phyloP scores from a whole-genome alignment of 2,329 filamentous ascomycete species.

The Aspergillus pseudotamarii region DNA sequence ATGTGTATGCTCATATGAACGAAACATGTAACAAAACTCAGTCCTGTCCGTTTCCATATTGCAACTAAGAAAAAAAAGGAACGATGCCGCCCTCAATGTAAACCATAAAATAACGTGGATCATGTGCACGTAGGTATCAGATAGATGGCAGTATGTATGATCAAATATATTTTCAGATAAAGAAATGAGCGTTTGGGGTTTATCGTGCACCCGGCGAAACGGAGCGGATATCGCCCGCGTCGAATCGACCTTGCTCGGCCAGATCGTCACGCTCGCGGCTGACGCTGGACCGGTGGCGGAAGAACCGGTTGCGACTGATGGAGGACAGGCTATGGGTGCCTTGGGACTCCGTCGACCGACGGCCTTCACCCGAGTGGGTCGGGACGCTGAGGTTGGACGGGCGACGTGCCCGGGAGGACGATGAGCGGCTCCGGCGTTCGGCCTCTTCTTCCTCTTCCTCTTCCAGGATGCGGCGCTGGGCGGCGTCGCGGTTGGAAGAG shows the following conservation, averaged over 20 bases:
- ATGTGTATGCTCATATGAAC: not conserved
- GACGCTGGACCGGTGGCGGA: conserved; percentile 50
- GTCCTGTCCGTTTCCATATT: not conserved
- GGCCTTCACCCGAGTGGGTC: conserved; percentile 21
- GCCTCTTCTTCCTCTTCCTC: conserved; percentile 38
- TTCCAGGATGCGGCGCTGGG: conserved; percentile 43
- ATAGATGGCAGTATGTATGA: conserved; percentile 4
- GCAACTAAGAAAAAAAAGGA: not conserved
- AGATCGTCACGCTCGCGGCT: conserved; percentile 42
- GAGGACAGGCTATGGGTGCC: conserved; percentile 38
- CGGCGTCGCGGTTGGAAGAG: conserved; percentile 42
- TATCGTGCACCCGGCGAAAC: conserved; percentile 12
- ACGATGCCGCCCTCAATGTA: not conserved
- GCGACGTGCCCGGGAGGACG: conserved; percentile 29
- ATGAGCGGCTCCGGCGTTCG: conserved; percentile 30
- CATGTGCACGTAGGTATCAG: conserved; percentile 2
- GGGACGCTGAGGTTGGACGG: conserved; percentile 29
- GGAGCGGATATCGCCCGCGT: conserved; percentile 23
- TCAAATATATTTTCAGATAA: not conserved
- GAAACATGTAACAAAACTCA: not conserved
- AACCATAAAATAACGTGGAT: conserved; percentile 1
- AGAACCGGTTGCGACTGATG: conserved; percentile 63
- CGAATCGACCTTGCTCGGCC: conserved; percentile 52
- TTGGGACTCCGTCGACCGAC: conserved; percentile 33
- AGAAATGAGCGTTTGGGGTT: not conserved